Evolutionary conservation across 768 basidiomycete species (phyloP), one percentile per base, ranked within the genome.

Genomic region (Paxillus ammoniavirescens): DNA sequence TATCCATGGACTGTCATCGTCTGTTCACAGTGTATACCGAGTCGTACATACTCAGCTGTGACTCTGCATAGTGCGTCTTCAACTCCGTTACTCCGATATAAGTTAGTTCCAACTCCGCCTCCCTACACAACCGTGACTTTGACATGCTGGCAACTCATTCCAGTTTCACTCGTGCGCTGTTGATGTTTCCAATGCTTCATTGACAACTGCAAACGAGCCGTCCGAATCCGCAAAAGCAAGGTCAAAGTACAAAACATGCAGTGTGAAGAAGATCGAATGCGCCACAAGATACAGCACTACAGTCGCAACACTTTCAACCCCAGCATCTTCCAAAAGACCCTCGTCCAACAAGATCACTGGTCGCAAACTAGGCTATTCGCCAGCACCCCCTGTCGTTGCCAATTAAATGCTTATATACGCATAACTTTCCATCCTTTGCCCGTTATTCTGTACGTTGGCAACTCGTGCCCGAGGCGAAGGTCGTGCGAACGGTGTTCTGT

Each of bases 401-500:
- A 35, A 35, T 12, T 13, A 41, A 45, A 48, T 15, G 42, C 38
- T 18, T 33, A 46, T 14, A 30, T 52, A 26, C 41, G 40, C 41
- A 42, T 47, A 37, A 60, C 17, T 42, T 59, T 42, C 41, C 26
- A 26, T 4, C 26, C 35, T 49, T 26, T 4, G 31, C 36, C 40
- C 49, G n/a, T 54, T 28, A 31, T 26, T 33, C 47, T 51, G 36
- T 47, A 46, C 12, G 48, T 58, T 35, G 49, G 50, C 44, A 47
- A 41, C 38, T 23, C 14, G 56, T 26, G 47, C 47, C 26, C 33
- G 54, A 42, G 68, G 67, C 21, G 69, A 60, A 3, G 69, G 67
- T 28, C 68, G 59, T 31, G 56, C 69, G 50, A 69, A 67, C 12
- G 21, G 47, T 50, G 42, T 58, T 54, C 66, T 67, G 47, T 23